These are phyloP conservation scores for Areca catechu DNA, from an alignment of 176 grass and related monocot genomes.

Conservation along the genomic window DNA sequence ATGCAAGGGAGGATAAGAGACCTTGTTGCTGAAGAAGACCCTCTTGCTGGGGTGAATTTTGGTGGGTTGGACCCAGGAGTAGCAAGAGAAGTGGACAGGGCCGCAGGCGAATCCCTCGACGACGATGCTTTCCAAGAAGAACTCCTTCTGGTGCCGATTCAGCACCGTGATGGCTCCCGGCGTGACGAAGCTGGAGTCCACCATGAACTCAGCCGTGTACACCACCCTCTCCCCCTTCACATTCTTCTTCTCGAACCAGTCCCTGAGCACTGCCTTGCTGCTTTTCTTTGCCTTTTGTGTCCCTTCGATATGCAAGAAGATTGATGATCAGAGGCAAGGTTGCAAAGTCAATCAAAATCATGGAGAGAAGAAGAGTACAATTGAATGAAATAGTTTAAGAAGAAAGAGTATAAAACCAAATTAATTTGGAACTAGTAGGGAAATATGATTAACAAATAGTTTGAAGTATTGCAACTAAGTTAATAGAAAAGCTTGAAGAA, in stretches of 20 bases:
- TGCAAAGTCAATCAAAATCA: background rate
- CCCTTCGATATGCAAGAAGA: conserved; percentile 15
- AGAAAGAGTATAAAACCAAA: too few species aligned
- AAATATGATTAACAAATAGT: too few species aligned
- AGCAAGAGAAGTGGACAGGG: conserved; percentile 59
- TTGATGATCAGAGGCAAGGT: background rate
- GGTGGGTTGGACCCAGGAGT: conserved; percentile 66
- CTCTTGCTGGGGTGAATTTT: conserved; percentile 28
- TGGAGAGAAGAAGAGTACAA: background rate
- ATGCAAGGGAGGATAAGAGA: background rate
- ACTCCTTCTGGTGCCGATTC: conserved; percentile 70
- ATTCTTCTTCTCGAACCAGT: conserved; percentile 91
- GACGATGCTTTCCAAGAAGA: conserved; percentile 79
- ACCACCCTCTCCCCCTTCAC: conserved; percentile 59
- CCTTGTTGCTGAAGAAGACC: conserved; percentile 79
- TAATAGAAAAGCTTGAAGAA: too few species aligned
- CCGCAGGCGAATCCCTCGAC: conserved; percentile 65
- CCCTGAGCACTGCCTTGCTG: conserved; percentile 36
- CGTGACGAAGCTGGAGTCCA: conserved; percentile 66
- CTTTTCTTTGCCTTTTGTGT: conserved; percentile 43
- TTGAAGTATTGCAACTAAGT: too few species aligned
- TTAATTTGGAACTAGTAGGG: too few species aligned
- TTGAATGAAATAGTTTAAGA: too few species aligned
- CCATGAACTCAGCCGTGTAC: conserved; percentile 71
- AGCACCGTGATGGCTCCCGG: conserved; percentile 69